Percentiles rank a stretch among this genome's conserved stretches.
phyloP scores from a whole-genome alignment of 805 yeast species.

The Trichomonascus vanleenenianus region DNA sequence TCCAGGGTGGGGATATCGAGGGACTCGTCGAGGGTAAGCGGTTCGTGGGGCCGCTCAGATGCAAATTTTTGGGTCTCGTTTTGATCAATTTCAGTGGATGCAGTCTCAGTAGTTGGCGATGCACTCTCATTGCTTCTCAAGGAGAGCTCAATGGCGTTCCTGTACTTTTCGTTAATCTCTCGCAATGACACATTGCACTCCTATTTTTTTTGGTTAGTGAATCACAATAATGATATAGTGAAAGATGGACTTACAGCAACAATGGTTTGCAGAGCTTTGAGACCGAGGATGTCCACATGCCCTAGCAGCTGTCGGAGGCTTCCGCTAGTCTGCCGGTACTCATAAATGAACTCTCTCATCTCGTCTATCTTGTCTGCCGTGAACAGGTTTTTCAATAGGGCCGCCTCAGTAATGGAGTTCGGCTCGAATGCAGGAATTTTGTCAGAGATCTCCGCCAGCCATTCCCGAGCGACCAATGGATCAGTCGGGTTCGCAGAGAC shows the following conservation, averaged over 20 bases:
- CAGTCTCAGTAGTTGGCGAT: not conserved
- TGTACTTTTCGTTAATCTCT: constrained; percentile 7
- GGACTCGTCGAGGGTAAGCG: too few relatives aligned
- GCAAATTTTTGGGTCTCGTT: not conserved
- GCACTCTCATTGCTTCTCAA: too few relatives aligned
- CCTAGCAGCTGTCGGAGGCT: constrained; percentile 30
- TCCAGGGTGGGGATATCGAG: too few relatives aligned
- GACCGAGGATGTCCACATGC: constrained; percentile 48
- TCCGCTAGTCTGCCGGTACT: constrained; percentile 13
- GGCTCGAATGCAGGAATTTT: constrained; percentile 31
- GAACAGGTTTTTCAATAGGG: constrained; percentile 43
- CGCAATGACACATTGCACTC: constrained; percentile 17
- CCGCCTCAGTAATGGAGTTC: constrained; percentile 54
- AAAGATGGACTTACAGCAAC: constrained; percentile 23
- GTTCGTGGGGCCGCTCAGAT: too few relatives aligned
- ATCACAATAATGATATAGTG: not conserved
- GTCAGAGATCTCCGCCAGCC: constrained; percentile 30
- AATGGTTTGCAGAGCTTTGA: constrained; percentile 34
- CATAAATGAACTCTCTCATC: constrained; percentile 16
- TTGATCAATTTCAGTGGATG: constrained; percentile 2
- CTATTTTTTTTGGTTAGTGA: not conserved
- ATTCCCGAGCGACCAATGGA: constrained; percentile 37
- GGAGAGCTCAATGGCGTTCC: constrained; percentile 6
- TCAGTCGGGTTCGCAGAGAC: constrained; percentile 35
- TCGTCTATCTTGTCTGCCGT: constrained; percentile 11